Base-by-base conservation (phyloP, 2,329 filamentous ascomycete genomes). In the Achaetomium macrosporum region DNA sequence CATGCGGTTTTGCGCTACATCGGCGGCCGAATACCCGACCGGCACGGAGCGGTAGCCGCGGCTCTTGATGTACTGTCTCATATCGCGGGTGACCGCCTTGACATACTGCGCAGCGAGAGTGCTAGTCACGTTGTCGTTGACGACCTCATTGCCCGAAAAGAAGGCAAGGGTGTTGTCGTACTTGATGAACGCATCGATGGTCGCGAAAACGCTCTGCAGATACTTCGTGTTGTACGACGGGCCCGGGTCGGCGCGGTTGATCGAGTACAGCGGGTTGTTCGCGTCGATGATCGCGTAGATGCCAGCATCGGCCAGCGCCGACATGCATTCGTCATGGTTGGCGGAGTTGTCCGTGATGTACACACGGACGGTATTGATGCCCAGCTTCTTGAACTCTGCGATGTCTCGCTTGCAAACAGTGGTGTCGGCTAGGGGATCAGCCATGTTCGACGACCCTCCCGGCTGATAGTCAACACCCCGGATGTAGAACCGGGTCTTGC, bases 221-320 rank as follows among this genome's bases (percentile, higher is more conserved):
- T 96, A 96, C 60, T 82, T 82, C 55, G 84, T 79, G 71, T 96
- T 96, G 82, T 96, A 96, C 1, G 90, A 95, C 7, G 74, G 71
- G 43, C 73, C 76, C n/a, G 90, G 88, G 9, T 83, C 69, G 54
- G 74, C 77, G 50, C 90, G 86, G 78, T 93, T 92, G 73, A 96
- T 78, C 1, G 90, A 93, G 78, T 95, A 95, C 60, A 83, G 77
- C 61, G 89, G 88, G 80, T 76, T 92, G 82, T 95, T 95, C 76
- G 93, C 87, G 65, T 96, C 90, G 47, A 95, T 77, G 36, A 95
- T 88, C 49, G 95, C 81, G 76, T 96, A 96, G 76, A 96, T 96
- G 64, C 88, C 88, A 58, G 89, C 90, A 64, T 87, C 87, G 48
- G 83, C 84, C 56, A 96, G 78, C 42, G 80, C 77, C 56, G 78